Evolutionary conservation across 192 early-diverging fungal species (phyloP), one percentile per base, ranked within the genome.

Genomic region (Backusella macrospora): DNA sequence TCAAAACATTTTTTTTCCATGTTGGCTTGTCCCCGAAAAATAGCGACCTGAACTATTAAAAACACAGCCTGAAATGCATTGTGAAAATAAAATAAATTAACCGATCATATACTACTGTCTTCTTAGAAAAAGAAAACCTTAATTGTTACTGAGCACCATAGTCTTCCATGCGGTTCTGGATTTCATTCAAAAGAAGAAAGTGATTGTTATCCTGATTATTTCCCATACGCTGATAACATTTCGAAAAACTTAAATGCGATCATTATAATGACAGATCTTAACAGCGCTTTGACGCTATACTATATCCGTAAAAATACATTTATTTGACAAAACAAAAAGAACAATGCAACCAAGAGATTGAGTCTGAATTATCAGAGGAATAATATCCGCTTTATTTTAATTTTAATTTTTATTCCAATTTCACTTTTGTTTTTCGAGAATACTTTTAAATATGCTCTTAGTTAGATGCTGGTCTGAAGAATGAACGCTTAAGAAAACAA

Each of bases 371-470:
- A 26, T 18, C 26, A 10, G 26, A 59, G 26, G 52, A 59, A 59
- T 59, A 59, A 59, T 59, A 59, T 59, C 52, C 52, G 52, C 52
- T 59, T 59, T 59, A 59, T 59, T 59, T 59, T 26, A 21, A 34
- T 55, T 59, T 43, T 59, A 21, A 34, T 55, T 59, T 43, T 59
- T 49, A 49, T 49, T 49, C 16, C 48, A 49, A 49, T 21, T 49
- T 49, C 21, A 23, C 26, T 23, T 59, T 59, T 26, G 52, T 26
- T 23, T 3, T 26, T 26, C 21, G 26, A 59, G 21, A 59, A 59
- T 26, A 59, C 52, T 59, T 59, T 26, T 59, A 59, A 59, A 59
- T 59, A 59, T 59, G 52, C 9, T 18, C 21, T 59, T 59, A 59
- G 26, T 12, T 59, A 59, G 13, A 26, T 21, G 52, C 26, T 59